Evolutionary conservation across 2,329 filamentous ascomycete species (phyloP).

Genomic region (Pseudogymnoascus sp.): DNA sequence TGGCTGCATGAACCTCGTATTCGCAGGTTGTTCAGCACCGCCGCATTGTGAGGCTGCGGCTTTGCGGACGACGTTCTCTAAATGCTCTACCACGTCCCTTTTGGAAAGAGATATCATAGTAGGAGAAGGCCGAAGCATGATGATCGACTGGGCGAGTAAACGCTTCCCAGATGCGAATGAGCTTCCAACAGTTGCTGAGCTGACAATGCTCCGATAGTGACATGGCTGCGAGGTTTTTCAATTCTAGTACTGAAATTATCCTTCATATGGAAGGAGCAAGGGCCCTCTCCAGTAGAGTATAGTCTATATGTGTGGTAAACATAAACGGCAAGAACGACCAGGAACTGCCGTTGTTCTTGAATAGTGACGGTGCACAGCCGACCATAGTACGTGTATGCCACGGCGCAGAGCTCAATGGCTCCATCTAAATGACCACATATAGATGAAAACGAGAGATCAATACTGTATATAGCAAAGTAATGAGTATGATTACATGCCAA

Average conservation of each 20-base stretch:
- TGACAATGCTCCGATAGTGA: neutral
- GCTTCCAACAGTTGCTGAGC: neutral
- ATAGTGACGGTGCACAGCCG: neutral
- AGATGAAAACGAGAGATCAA: neutral
- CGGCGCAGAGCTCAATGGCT: neutral
- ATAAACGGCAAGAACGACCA: neutral
- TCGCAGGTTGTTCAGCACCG: neutral
- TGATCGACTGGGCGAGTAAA: neutral
- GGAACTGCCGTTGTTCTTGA: neutral
- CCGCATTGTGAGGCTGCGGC: neutral
- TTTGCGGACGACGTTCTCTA: neutral
- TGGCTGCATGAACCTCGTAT: neutral
- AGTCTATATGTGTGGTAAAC: neutral
- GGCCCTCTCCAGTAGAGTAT: neutral
- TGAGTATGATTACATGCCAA: neutral
- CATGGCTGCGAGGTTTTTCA: neutral
- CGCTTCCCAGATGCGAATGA: neutral
- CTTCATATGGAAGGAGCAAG: neutral
- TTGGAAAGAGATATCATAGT: slow-evolving; percentile 5
- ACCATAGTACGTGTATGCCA: neutral
- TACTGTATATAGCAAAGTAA: neutral
- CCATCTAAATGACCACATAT: neutral
- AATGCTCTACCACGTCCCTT: slow-evolving; percentile 4
- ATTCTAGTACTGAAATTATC: neutral
- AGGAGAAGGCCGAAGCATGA: slow-evolving; percentile 2